Percentiles rank a stretch among this genome's conserved stretches.
Evolutionary conservation across 2,329 filamentous ascomycete genomes (phyloP).

Genomic region (Calonectria ilicicola): DNA sequence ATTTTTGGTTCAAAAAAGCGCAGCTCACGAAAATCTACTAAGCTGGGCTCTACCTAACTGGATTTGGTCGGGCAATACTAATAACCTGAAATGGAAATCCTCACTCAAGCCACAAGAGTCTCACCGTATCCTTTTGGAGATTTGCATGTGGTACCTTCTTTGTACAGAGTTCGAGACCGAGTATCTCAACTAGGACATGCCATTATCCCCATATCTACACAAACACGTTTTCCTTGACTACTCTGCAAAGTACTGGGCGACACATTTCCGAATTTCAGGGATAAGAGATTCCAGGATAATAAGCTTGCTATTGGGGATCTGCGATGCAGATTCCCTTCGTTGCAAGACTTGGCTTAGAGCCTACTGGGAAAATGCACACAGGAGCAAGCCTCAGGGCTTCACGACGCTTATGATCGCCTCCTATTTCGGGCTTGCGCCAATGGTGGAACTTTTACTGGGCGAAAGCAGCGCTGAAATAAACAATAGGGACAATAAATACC

Average conservation of each 20-base stretch:
- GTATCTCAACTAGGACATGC: background rate
- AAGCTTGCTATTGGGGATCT: background rate
- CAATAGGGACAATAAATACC: background rate
- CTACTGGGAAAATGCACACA: background rate
- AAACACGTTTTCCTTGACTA: constrained; percentile 14
- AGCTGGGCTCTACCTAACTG: too few relatives aligned
- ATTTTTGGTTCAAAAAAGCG: background rate
- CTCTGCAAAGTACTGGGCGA: constrained; percentile 22
- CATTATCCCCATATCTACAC: background rate
- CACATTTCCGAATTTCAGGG: constrained; percentile 3
- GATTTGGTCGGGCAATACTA: background rate
- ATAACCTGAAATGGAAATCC: background rate
- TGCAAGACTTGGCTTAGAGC: background rate
- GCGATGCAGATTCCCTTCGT: background rate
- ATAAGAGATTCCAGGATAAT: background rate
- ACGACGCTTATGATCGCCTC: background rate
- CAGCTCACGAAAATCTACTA: too few relatives aligned
- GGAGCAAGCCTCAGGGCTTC: background rate
- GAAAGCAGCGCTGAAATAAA: constrained; percentile 8
- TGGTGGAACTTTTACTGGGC: too few relatives aligned
- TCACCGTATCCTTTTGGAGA: background rate
- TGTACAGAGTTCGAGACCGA: constrained; percentile 6
- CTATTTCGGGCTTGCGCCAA: constrained; percentile 5
- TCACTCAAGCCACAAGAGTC: background rate
- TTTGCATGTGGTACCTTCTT: background rate